A percentile compares a stretch with the other conserved stretches of the same genome.
phyloP scores from a whole-genome alignment of 805 yeast genomes.

The Ogataea trehaloabstinens region DNA sequence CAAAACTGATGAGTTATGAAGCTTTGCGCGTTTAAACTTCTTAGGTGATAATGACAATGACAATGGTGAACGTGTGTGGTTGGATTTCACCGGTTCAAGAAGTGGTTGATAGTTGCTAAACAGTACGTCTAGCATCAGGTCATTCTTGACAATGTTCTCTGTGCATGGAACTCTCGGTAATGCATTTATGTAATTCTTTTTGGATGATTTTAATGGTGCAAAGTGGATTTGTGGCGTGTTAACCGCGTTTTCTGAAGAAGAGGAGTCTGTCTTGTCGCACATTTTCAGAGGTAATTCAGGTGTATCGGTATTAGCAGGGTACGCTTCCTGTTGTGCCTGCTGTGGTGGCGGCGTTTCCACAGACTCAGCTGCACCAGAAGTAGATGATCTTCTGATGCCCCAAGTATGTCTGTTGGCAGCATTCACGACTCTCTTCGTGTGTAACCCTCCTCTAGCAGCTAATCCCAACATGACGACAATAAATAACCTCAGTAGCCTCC shows the following conservation, averaged over 20 bases:
- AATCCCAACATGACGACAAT: too few species aligned
- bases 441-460: too few species aligned
- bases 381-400: slow-evolving; percentile 6
- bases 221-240: too few species aligned
- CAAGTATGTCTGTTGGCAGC: neutral
- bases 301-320: neutral
- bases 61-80: slow-evolving; percentile 26
- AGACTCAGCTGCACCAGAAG: slow-evolving; percentile 4
- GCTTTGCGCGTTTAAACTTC: slow-evolving; percentile 16
- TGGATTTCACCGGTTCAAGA: slow-evolving; percentile 27
- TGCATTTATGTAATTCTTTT: slow-evolving; percentile 26
- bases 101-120: slow-evolving; percentile 30
- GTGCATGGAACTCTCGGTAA: slow-evolving; percentile 35
- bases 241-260: neutral
- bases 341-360: slow-evolving; percentile 1
- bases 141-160: slow-evolving; percentile 28
- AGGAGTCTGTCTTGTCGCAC: neutral
- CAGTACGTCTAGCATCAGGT: slow-evolving; percentile 28
- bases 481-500: too few species aligned
- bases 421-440: too few species aligned
- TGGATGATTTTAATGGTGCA: slow-evolving; percentile 10
- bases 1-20: slow-evolving; percentile 24
- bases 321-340: neutral
- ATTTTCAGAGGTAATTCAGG: slow-evolving; percentile 1
- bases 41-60: slow-evolving; percentile 20